Percentiles rank a stretch among this genome's conserved stretches.
phyloP scores from a whole-genome alignment of 345 rosid genomes.

The Populus ilicifolia region DNA sequence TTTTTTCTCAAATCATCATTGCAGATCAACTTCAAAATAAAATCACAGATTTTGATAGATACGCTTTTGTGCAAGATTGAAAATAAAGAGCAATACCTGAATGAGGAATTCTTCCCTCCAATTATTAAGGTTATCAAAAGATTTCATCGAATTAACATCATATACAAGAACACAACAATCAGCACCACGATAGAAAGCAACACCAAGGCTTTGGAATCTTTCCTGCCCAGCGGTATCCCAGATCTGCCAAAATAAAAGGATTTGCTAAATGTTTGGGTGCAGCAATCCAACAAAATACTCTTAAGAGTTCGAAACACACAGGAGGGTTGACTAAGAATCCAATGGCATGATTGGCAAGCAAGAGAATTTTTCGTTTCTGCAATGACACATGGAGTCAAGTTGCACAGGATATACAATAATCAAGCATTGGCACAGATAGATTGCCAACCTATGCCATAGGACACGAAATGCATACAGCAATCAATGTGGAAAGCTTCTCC shows the following conservation, averaged over 20 bases:
- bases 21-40: background rate
- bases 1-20: background rate
- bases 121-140: slow-evolving; percentile 81
- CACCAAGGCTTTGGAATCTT: slow-evolving; percentile 84
- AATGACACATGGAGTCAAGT: background rate
- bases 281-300: background rate
- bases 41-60: background rate
- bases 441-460: background rate
- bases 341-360: background rate
- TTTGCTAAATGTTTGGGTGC: background rate
- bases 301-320: background rate
- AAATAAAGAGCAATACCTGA: slow-evolving; percentile 42
- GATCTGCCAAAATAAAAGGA: slow-evolving; percentile 39
- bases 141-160: slow-evolving; percentile 84
- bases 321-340: background rate
- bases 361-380: background rate
- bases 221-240: slow-evolving; percentile 98
- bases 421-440: background rate
- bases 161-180: slow-evolving; percentile 88
- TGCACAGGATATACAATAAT: background rate
- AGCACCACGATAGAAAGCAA: slow-evolving; percentile 83
- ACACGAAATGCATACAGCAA: background rate
- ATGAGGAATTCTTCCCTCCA: slow-evolving; percentile 91
- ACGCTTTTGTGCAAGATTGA: background rate
- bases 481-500: background rate